phyloP scores from a whole-genome alignment of 1,284 basidiomycete genomes.

The Malassezia obtusa region DNA sequence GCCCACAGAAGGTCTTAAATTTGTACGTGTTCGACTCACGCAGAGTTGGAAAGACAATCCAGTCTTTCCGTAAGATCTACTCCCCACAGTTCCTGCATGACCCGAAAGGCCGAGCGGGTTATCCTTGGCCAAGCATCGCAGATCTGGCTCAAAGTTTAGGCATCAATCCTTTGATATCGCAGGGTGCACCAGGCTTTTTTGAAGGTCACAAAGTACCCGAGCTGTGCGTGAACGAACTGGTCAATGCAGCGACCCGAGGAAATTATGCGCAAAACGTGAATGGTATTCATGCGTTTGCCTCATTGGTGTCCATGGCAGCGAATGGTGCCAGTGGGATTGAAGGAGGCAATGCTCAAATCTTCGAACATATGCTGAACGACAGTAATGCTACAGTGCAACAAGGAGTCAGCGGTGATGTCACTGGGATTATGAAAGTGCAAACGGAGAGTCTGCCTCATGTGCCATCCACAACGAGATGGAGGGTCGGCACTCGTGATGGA shows the following conservation, averaged over 20 bases:
- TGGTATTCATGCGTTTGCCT: constrained; percentile 70
- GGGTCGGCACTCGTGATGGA: constrained; percentile 34
- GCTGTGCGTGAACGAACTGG: constrained; percentile 59
- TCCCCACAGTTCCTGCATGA: constrained; percentile 53
- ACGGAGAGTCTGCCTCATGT: background rate
- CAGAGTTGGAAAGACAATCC: constrained; percentile 54
- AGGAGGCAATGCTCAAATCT: constrained; percentile 77
- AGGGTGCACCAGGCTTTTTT: constrained; percentile 41
- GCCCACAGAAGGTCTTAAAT: constrained; percentile 55
- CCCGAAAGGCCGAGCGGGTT: constrained; percentile 17
- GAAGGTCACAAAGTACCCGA: constrained; percentile 23
- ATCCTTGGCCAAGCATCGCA: constrained; percentile 58
- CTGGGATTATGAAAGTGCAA: constrained; percentile 31
- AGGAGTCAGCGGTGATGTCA: constrained; percentile 34
- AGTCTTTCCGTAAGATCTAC: constrained; percentile 57
- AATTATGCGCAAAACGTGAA: constrained; percentile 70
- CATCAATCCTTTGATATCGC: constrained; percentile 49
- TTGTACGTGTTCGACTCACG: constrained; percentile 29
- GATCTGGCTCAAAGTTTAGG: constrained; percentile 56
- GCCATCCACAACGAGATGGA: constrained; percentile 22
- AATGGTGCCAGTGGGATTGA: constrained; percentile 60
- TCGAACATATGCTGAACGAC: constrained; percentile 65
- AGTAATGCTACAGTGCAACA: constrained; percentile 53
- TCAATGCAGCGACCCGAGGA: constrained; percentile 73
- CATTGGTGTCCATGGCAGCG: constrained; percentile 64